These are phyloP conservation scores for Candida albicans DNA, from an alignment of 1,139 yeast genomes.

Conservation along the genomic window DNA sequence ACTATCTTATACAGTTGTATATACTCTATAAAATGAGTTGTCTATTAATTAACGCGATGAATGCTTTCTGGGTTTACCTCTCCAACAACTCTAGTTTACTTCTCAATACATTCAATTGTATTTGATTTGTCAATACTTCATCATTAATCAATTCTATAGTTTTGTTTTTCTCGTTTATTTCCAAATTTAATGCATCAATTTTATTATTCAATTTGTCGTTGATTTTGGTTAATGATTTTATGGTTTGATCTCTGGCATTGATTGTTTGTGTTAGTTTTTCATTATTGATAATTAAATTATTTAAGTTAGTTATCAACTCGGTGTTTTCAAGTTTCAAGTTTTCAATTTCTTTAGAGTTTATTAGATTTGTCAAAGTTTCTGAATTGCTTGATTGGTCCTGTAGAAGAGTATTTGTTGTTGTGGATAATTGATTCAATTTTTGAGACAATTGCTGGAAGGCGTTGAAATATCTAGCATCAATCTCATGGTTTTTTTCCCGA, in stretches of 20 bases:
- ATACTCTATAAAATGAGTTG: too few species aligned
- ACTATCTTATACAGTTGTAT: too few species aligned
- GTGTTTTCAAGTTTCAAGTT: slow-evolving; percentile 15
- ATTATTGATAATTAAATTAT: slow-evolving; percentile 23
- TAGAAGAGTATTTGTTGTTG: slow-evolving; percentile 1
- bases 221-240: slow-evolving; percentile 22
- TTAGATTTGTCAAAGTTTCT: slow-evolving; percentile 6
- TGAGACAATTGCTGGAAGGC: slow-evolving; percentile 34
- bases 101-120: slow-evolving; percentile 65
- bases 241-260: slow-evolving; percentile 14
- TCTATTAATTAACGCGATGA: too few species aligned
- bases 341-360: slow-evolving; percentile 11
- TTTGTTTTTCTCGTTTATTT: slow-evolving; percentile 51
- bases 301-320: slow-evolving; percentile 24
- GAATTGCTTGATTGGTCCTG: neutral
- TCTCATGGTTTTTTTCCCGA: slow-evolving; percentile 23
- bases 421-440: slow-evolving; percentile 13
- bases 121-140: slow-evolving; percentile 65
- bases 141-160: slow-evolving; percentile 67
- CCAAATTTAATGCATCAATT: slow-evolving; percentile 40
- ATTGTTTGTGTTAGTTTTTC: slow-evolving; percentile 23
- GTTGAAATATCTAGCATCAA: slow-evolving; percentile 29
- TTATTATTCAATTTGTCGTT: slow-evolving; percentile 27
- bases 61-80: slow-evolving; percentile 1
- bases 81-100: slow-evolving; percentile 30